These are phyloP conservation scores for Alternaria sp. DNA, from an alignment of 2,329 filamentous ascomycete genomes.

Conservation along the genomic window DNA sequence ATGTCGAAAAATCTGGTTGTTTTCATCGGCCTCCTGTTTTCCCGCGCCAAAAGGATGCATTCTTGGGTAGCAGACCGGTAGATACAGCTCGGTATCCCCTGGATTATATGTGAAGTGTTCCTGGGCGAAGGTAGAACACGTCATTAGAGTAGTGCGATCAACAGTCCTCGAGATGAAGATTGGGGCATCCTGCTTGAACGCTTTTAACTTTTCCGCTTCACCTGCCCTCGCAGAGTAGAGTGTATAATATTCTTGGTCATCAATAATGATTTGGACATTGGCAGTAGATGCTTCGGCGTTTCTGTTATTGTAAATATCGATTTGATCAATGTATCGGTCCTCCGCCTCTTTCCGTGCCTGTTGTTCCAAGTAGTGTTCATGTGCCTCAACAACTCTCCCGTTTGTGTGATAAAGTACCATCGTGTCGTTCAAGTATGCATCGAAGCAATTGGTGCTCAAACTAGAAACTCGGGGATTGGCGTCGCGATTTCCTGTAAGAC, in stretches of 20 bases:
- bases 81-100: not conserved
- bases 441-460: not conserved
- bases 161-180: not conserved
- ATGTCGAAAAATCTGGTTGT: no score
- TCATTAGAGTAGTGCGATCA: conserved; percentile 22
- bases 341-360: conserved; percentile 3
- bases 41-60: not conserved
- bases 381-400: conserved; percentile 18
- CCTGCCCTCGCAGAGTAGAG: not conserved
- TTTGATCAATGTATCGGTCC: conserved; percentile 13
- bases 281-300: not conserved
- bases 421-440: not conserved
- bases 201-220: not conserved
- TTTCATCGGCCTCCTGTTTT: not conserved
- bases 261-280: conserved; percentile 14
- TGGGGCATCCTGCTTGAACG: not conserved
- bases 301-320: conserved; percentile 8
- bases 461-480: not conserved
- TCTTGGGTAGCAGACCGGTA: conserved; percentile 24
- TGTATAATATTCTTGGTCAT: conserved; percentile 8
- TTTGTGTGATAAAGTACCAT: conserved; percentile 27
- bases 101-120: conserved; percentile 28
- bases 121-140: conserved; percentile 22
- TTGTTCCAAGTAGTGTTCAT: conserved; percentile 25
- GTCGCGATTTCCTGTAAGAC: not conserved